phyloP scores from a whole-genome alignment of 2,329 filamentous ascomycete species.

The Fusarium sp. region DNA sequence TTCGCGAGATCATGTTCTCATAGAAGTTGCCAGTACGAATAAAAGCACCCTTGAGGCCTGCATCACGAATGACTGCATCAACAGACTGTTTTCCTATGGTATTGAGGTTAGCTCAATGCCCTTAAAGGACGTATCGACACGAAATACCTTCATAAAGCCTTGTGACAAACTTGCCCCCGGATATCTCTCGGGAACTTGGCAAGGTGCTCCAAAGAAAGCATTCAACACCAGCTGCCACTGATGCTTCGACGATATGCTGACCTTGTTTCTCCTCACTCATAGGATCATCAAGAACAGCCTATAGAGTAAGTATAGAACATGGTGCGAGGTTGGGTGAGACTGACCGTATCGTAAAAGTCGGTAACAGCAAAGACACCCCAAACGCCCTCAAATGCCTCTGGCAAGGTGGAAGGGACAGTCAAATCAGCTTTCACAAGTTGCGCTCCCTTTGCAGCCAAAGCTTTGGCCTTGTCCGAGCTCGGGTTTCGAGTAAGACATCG shows the following conservation, averaged over 20 bases:
- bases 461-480: conserved; percentile 17
- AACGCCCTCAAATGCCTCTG: conserved; percentile 7
- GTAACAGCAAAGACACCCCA: conserved; percentile 26
- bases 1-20: conserved; percentile 24
- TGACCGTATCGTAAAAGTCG: conserved; percentile 24
- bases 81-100: conserved; percentile 14
- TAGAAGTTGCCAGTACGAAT: conserved; percentile 26
- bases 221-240: conserved; percentile 11
- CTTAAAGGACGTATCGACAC: neutral
- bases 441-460: conserved; percentile 6
- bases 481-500: conserved; percentile 21
- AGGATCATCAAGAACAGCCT: conserved; percentile 21
- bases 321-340: neutral
- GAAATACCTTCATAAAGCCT: conserved; percentile 15
- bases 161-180: conserved; percentile 23
- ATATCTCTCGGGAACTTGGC: conserved; percentile 22
- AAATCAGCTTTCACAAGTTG: conserved; percentile 18
- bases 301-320: neutral
- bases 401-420: conserved; percentile 18
- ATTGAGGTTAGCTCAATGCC: neutral
- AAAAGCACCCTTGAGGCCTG: conserved; percentile 17
- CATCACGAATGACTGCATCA: conserved; percentile 20
- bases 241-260: conserved; percentile 21
- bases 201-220: conserved; percentile 25
- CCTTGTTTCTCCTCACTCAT: conserved; percentile 29